phyloP scores from a whole-genome alignment of 257 asterid genomes.

The Mitragyna speciosa region DNA sequence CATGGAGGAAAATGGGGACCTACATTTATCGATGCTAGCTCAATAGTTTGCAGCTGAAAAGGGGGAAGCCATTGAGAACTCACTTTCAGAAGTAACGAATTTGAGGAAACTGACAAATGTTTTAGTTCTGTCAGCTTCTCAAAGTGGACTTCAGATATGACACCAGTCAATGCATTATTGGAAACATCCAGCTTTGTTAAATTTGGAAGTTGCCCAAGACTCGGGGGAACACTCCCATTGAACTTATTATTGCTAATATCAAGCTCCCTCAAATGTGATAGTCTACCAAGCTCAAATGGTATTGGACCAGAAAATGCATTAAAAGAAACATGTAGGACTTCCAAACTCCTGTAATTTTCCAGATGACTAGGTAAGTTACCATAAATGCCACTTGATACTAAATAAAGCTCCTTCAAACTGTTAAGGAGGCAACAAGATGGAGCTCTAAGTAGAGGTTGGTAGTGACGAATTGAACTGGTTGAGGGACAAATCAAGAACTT shows the following conservation, averaged over 20 bases:
- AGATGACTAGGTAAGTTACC: slow-evolving; percentile 4
- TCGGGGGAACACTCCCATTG: slow-evolving; percentile 10
- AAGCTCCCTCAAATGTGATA: slow-evolving; percentile 17
- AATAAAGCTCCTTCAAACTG: slow-evolving; percentile 13
- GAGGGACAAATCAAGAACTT: slow-evolving; percentile 14
- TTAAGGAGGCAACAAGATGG: slow-evolving; percentile 17
- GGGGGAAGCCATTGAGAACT: slow-evolving; percentile 29
- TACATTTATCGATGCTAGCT: slow-evolving; percentile 11
- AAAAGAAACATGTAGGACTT: slow-evolving; percentile 9
- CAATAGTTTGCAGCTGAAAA: slow-evolving; percentile 21
- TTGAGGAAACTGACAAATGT: slow-evolving; percentile 11
- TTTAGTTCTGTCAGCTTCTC: slow-evolving; percentile 1
- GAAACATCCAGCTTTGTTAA: slow-evolving; percentile 10
- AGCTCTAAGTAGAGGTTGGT: background rate
- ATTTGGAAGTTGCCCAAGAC: slow-evolving; percentile 22
- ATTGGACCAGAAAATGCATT: slow-evolving; percentile 23
- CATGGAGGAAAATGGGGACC: slow-evolving; percentile 28
- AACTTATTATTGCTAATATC: slow-evolving; percentile 24
- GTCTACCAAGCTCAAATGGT: slow-evolving; percentile 17
- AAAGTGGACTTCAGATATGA: slow-evolving; percentile 21
- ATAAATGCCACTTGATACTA: background rate
- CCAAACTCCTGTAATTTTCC: slow-evolving; percentile 7
- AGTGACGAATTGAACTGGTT: slow-evolving; percentile 4
- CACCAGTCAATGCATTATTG: slow-evolving; percentile 18
- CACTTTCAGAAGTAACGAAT: slow-evolving; percentile 3